Evolutionary conservation across 768 basidiomycete species (phyloP).

Genomic region (Symmetrospora coprosmae): DNA sequence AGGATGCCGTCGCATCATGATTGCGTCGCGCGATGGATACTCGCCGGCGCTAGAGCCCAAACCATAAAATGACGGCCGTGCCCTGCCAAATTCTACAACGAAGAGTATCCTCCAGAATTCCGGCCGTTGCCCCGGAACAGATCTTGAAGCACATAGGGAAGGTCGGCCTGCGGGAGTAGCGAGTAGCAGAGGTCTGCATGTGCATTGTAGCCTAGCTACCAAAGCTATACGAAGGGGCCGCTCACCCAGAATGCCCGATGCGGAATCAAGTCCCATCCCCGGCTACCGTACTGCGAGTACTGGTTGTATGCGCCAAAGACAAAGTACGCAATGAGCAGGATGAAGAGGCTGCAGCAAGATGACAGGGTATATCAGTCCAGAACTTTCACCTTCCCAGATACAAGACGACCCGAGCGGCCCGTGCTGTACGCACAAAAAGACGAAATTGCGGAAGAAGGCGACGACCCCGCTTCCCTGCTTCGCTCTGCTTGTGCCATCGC

Average conservation of each 20-base stretch:
- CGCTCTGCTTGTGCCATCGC: constrained; percentile 19
- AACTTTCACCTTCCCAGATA: no score
- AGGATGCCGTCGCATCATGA: no score
- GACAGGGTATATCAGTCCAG: no score
- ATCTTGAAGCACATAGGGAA: constrained; percentile 11
- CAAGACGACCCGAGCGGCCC: no score
- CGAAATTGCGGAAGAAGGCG: constrained; percentile 59
- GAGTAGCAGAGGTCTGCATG: neutral
- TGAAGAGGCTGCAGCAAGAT: constrained; percentile 43
- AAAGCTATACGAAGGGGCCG: neutral
- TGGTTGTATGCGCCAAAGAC: constrained; percentile 71
- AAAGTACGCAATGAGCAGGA: constrained; percentile 59
- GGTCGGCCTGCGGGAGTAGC: neutral
- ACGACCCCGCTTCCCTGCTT: constrained; percentile 48
- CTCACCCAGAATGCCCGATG: constrained; percentile 17
- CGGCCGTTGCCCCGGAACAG: constrained; percentile 6
- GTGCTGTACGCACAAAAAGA: constrained; percentile 53
- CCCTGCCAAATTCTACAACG: no score
- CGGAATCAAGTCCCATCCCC: constrained; percentile 52
- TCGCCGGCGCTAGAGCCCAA: no score
- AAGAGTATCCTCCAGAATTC: constrained; percentile 8
- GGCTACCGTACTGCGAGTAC: constrained; percentile 71
- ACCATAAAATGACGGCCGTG: no score
- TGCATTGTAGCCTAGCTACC: neutral
- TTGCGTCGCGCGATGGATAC: no score